Conservation (phyloP, 192 early-diverging fungal genomes). For the Rhizophagus clarus region DNA sequence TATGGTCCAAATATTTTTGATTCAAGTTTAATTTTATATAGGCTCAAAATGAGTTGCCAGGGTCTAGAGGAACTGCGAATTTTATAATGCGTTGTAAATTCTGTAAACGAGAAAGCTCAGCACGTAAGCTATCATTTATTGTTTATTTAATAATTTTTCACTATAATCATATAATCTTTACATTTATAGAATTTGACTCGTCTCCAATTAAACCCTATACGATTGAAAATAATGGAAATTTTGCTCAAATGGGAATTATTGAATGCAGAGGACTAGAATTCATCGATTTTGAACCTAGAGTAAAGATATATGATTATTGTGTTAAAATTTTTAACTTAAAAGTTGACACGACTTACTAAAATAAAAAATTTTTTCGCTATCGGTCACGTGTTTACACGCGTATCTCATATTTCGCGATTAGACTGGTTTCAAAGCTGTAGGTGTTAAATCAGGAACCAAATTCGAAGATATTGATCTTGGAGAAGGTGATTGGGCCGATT, state of each 20-base stretch:
- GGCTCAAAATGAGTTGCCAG: constrained; percentile 64
- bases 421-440: constrained; percentile 67
- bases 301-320: constrained; percentile 24
- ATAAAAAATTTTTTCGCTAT: not conserved
- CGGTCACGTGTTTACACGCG: not conserved
- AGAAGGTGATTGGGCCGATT: constrained; percentile 87
- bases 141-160: not conserved
- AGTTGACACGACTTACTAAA: not conserved
- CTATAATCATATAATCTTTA: not conserved
- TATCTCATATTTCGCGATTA: not conserved
- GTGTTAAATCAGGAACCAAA: constrained; percentile 64
- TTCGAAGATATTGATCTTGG: constrained; percentile 83
- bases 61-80: constrained; percentile 81
- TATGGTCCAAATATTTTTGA: not conserved
- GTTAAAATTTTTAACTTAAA: no score
- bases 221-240: constrained; percentile 59
- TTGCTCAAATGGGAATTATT: constrained; percentile 63
- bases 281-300: constrained; percentile 71
- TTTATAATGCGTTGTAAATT: constrained; percentile 91
- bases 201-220: constrained; percentile 56
- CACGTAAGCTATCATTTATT: constrained; percentile 43
- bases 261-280: constrained; percentile 87
- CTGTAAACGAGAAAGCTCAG: constrained; percentile 75
- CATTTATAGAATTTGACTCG: constrained; percentile 39
- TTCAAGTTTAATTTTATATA: constrained; percentile 27